Conservation (phyloP, 1,284 basidiomycete species). For the Malassezia brasiliensis region DNA sequence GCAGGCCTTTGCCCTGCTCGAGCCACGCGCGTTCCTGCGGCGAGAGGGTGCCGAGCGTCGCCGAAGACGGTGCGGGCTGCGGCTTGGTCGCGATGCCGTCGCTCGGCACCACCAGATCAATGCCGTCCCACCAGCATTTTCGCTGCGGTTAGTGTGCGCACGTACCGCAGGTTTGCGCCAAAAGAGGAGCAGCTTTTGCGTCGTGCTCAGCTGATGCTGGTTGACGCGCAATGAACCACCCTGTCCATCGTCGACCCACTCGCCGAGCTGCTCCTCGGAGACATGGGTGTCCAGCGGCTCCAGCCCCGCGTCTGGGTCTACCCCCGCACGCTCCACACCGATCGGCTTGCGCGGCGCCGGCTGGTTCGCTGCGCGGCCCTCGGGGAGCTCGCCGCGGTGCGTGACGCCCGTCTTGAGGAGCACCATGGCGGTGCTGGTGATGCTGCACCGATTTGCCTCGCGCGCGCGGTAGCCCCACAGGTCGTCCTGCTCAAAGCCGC, state of each 20-base stretch:
- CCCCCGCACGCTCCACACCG: constrained; percentile 13
- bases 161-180: constrained; percentile 84
- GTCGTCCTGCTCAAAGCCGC: constrained; percentile 91
- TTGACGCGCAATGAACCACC: constrained; percentile 55
- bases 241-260: constrained; percentile 21
- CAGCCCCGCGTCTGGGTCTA: constrained; percentile 2
- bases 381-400: constrained; percentile 57
- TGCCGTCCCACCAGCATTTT: constrained; percentile 99
- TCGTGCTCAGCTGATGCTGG: constrained; percentile 84
- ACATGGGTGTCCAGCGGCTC: constrained; percentile 20
- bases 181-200: constrained; percentile 92
- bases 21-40: constrained; percentile 34
- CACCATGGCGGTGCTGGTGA: constrained; percentile 93
- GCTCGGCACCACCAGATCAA: constrained; percentile 68
- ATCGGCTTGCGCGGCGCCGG: constrained; percentile 7
- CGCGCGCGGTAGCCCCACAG: constrained; percentile 93
- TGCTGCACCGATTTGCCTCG: constrained; percentile 89
- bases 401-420: constrained; percentile 92
- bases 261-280: constrained; percentile 12
- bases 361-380: constrained; percentile 1
- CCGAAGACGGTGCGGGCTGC: background rate
- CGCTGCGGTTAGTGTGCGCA: constrained; percentile 49
- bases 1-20: constrained; percentile 33
- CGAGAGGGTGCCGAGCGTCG: constrained; percentile 27
- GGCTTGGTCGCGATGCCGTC: background rate